Conservation (phyloP, 129 eudicot species). For the Glebionis coronaria region DNA sequence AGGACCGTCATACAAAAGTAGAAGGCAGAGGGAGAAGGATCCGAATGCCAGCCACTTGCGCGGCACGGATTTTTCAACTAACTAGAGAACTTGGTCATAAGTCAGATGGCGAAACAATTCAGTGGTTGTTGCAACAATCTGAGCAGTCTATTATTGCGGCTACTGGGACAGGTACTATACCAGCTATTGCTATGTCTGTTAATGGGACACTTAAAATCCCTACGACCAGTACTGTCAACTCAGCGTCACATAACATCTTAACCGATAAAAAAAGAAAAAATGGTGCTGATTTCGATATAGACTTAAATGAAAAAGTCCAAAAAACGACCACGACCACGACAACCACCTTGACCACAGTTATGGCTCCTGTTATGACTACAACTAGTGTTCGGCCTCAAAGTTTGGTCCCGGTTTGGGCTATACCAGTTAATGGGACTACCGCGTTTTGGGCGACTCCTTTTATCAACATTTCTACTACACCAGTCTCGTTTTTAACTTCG, state of each 20-base stretch:
- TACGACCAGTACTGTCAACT: constrained; percentile 32
- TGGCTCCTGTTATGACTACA: constrained; percentile 54
- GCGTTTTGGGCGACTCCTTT: constrained; percentile 48
- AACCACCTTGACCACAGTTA: constrained; percentile 9
- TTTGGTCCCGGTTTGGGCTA: constrained; percentile 47
- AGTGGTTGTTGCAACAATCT: constrained; percentile 67
- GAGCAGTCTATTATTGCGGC: constrained; percentile 73
- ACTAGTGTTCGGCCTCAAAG: constrained; percentile 24
- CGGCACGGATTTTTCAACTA: constrained; percentile 66
- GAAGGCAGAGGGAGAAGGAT: constrained; percentile 77
- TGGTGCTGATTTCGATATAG: constrained; percentile 36
- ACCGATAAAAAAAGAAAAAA: constrained; percentile 40
- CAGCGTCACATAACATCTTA: too few relatives aligned
- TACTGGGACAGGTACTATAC: constrained; percentile 79
- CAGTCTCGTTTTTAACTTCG: constrained; percentile 38
- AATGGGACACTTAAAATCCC: constrained; percentile 66
- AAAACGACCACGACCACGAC: not conserved
- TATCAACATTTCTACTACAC: constrained; percentile 33
- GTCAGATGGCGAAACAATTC: constrained; percentile 79
- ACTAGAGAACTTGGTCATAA: constrained; percentile 76
- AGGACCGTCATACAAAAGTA: constrained; percentile 84
- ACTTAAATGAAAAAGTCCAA: constrained; percentile 11
- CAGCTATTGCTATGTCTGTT: constrained; percentile 69
- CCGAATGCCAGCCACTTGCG: constrained; percentile 79
- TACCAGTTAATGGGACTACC: constrained; percentile 41